Base-by-base conservation (phyloP, 768 basidiomycete species). In the Tremella yokohamensis region DNA sequence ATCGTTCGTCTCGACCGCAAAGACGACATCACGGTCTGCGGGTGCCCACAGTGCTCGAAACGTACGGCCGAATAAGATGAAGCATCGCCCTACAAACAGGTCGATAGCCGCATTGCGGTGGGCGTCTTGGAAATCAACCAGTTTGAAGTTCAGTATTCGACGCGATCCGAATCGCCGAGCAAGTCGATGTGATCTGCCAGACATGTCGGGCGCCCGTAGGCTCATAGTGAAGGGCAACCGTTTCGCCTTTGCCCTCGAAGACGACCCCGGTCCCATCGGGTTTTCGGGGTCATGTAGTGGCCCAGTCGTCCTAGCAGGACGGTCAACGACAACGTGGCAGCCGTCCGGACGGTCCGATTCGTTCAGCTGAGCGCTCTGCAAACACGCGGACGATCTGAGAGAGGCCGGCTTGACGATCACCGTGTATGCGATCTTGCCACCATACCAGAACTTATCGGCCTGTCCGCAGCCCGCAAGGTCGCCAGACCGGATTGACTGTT, bases 121-220 rank as follows among this genome's bases (percentile, higher is more conserved):
- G 8, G 18, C 38, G n/a, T 24, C 37, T 24, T 59, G 47, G 15
- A 54, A 16, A 18, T 52, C 34, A 18, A 34, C 38, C 34, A 62
- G 11, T 34, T 62, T 66, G 52, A 70, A 58, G 19, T 25, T 59
- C 42, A 73, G 19, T 13, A 70, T 56, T 9, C 69, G 55, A 12
- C 71, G 50, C 2, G 71, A 68, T 2, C 68, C 71, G 40, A 60
- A 70, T 25, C 64, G 42, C 8, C 71, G 40, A 19, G 69, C 66
- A 3, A 73, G 49, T 9, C 68, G 60, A 45, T 22, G 61, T 9
- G 71, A 73, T 34, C 66, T 67, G 1, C 68, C 68, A 0, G 59
- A 52, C 64, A 66, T 68, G 3, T 65, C 50, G 3, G 68, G 66
- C 1, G 58, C 51, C 7, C 48, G 25, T 26, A 40, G 19, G 16